Conservation (phyloP, 257 asterid species). For the Solanum etuberosum region DNA sequence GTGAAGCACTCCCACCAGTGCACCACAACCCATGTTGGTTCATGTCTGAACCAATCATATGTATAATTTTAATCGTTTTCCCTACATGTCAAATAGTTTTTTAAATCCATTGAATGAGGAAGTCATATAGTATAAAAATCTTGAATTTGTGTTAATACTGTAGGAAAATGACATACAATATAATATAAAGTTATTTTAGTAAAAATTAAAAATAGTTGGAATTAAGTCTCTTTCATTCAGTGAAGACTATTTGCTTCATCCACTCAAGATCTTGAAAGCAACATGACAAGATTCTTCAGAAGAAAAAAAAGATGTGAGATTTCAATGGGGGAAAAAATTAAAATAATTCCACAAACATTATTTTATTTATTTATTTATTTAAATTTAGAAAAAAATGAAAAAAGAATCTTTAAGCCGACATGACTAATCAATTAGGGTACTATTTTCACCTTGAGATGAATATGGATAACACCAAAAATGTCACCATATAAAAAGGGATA, state of each 20-base stretch:
- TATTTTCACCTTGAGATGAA: not conserved
- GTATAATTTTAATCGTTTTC: no score
- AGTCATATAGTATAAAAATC: not conserved
- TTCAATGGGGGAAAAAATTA: not conserved
- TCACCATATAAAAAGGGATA: not conserved
- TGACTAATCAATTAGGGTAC: slow-evolving; percentile 1
- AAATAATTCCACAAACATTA: not conserved
- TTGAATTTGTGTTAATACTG: not conserved
- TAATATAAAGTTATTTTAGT: not conserved
- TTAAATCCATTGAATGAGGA: not conserved
- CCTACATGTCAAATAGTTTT: not conserved
- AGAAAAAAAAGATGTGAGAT: not conserved
- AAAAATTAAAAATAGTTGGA: not conserved
- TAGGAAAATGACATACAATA: not conserved
- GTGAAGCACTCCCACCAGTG: no score
- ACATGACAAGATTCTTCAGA: not conserved
- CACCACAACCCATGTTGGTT: no score
- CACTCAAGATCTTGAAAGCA: slow-evolving; percentile 16
- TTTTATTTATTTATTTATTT: not conserved
- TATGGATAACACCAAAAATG: not conserved
- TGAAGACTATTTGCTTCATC: slow-evolving; percentile 3
- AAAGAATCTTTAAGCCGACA: not conserved
- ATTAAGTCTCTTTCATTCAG: slow-evolving; percentile 3
- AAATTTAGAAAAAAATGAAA: not conserved
- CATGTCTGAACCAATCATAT: not conserved